These are phyloP conservation scores for Cyclotella cryptica DNA, from an alignment of 108 stramenopile species.

Conservation along the genomic window DNA sequence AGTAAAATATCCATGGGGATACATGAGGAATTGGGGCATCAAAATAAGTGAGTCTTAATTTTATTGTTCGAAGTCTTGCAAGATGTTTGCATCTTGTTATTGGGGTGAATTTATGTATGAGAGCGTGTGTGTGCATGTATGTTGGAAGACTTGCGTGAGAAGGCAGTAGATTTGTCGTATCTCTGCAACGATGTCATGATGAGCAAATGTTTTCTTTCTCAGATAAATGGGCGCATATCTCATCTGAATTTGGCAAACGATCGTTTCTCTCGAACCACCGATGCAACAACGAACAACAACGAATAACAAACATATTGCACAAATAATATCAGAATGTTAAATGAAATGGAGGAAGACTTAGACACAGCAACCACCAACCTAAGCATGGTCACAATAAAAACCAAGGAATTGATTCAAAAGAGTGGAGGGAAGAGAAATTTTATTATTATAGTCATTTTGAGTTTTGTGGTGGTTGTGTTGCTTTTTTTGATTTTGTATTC, in stretches of 20 bases:
- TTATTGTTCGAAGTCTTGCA: not conserved
- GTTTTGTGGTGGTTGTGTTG: slow-evolving; percentile 70
- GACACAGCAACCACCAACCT: slow-evolving; percentile 82
- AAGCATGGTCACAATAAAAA: slow-evolving; percentile 86
- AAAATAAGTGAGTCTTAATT: slow-evolving; percentile 68
- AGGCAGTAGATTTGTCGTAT: too few relatives aligned
- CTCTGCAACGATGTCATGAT: too few relatives aligned
- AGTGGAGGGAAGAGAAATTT: slow-evolving; percentile 87
- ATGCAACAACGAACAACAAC: slow-evolving; percentile 6
- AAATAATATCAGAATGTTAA: slow-evolving; percentile 67
- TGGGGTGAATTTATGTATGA: too few relatives aligned
- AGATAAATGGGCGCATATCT: too few relatives aligned
- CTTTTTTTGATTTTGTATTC: slow-evolving; percentile 84
- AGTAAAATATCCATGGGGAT: slow-evolving; percentile 85
- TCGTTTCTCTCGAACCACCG: not conserved
- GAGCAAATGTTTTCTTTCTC: too few relatives aligned
- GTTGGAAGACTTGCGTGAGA: too few relatives aligned
- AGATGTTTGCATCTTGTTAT: not conserved
- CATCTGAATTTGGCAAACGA: too few relatives aligned
- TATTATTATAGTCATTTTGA: slow-evolving; percentile 68
- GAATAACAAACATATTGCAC: not conserved
- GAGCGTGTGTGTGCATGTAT: too few relatives aligned
- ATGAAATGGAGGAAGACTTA: slow-evolving; percentile 89
- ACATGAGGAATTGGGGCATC: slow-evolving; percentile 84
- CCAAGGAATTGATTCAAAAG: slow-evolving; percentile 88